A percentile compares a stretch with the other conserved stretches of the same genome.
These are phyloP conservation scores for Ascosphaera apis DNA, from an alignment of 2,329 filamentous ascomycete species.

Conservation along the genomic window DNA sequence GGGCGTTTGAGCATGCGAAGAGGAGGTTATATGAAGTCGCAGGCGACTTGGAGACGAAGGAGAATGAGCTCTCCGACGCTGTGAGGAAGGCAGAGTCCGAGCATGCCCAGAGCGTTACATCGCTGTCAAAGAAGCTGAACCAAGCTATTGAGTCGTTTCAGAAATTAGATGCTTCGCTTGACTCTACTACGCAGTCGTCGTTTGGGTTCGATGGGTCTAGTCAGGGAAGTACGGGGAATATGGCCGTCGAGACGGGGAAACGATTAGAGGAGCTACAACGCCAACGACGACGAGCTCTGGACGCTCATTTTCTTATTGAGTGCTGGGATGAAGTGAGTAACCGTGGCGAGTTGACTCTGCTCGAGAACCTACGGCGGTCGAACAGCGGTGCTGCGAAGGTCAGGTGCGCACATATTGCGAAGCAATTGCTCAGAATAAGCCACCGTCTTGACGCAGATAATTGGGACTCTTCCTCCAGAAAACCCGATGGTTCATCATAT, in stretches of 20 bases:
- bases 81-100: constrained; percentile 80
- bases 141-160: constrained; percentile 85
- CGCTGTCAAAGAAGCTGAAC: constrained; percentile 69
- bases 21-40: constrained; percentile 27
- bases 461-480: constrained; percentile 29
- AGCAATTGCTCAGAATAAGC: constrained; percentile 84
- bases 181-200: constrained; percentile 28
- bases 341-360: constrained; percentile 58
- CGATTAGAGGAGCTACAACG: constrained; percentile 82
- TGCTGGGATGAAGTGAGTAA: constrained; percentile 95
- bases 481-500: constrained; percentile 9
- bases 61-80: constrained; percentile 74
- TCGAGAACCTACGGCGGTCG: constrained; percentile 71
- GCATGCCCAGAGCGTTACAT: constrained; percentile 76
- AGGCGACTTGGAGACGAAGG: constrained; percentile 68
- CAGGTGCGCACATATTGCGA: constrained; percentile 75
- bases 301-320: constrained; percentile 85
- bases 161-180: constrained; percentile 62
- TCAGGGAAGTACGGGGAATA: constrained; percentile 35
- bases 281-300: constrained; percentile 69
- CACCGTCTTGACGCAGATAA: constrained; percentile 63
- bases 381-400: constrained; percentile 82
- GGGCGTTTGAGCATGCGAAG: constrained; percentile 61
- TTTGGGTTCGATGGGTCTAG: constrained; percentile 8
- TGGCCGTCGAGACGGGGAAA: constrained; percentile 87